These are phyloP conservation scores for Boletus vinaceobasis DNA, from an alignment of 768 basidiomycete species.

Conservation along the genomic window DNA sequence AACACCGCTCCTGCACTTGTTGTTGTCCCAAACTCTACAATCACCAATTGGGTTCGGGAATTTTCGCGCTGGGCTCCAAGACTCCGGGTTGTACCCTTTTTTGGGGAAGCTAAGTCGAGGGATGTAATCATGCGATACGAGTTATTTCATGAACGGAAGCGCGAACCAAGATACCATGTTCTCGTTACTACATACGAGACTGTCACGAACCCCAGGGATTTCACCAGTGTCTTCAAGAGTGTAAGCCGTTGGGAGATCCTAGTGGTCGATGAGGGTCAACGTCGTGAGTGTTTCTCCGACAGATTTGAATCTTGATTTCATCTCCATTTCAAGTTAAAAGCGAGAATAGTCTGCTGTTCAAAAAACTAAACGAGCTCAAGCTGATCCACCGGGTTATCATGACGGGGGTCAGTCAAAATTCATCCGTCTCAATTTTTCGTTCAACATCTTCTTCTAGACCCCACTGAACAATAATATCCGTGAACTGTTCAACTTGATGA, in stretches of 20 bases:
- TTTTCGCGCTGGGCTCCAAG: slow-evolving; percentile 73
- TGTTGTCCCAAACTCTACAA: slow-evolving; percentile 94
- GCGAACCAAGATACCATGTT: slow-evolving; percentile 75
- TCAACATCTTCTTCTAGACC: slow-evolving; percentile 46
- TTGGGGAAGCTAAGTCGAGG: slow-evolving; percentile 75
- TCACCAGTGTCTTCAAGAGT: slow-evolving; percentile 68
- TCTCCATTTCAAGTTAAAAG: slow-evolving; percentile 64
- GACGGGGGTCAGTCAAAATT: slow-evolving; percentile 64
- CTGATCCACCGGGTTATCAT: slow-evolving; percentile 79
- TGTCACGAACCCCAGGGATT: slow-evolving; percentile 67
- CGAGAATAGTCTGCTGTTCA: slow-evolving; percentile 76
- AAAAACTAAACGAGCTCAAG: slow-evolving; percentile 75
- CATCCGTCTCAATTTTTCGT: not conserved
- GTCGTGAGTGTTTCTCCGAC: slow-evolving; percentile 51
- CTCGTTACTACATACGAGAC: slow-evolving; percentile 92
- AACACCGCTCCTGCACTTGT: slow-evolving; percentile 78
- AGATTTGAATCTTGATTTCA: not conserved
- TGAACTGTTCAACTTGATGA: slow-evolving; percentile 96
- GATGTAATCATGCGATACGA: slow-evolving; percentile 82
- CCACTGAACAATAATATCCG: slow-evolving; percentile 96
- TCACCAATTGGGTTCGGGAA: slow-evolving; percentile 94
- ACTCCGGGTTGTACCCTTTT: slow-evolving; percentile 78
- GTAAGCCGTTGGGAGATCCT: slow-evolving; percentile 93
- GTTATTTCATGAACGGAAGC: slow-evolving; percentile 57
- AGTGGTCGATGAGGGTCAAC: slow-evolving; percentile 90